phyloP scores from a whole-genome alignment of 176 grass and related monocot genomes.

The Raddia guianensis region DNA sequence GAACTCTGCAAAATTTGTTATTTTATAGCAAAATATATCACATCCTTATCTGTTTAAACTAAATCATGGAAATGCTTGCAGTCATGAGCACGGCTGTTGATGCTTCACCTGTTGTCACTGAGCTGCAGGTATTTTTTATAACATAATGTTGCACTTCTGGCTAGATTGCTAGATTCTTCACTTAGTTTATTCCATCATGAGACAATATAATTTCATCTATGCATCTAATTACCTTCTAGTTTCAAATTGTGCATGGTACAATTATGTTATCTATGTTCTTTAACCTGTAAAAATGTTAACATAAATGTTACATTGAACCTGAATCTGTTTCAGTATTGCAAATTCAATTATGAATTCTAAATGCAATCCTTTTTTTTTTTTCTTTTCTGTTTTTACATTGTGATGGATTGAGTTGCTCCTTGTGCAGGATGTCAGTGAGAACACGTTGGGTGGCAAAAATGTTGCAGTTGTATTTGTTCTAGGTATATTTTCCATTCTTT shows the following conservation, averaged over 20 bases:
- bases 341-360: constrained; percentile 7
- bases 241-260: background rate
- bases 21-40: background rate
- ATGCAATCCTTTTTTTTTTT: background rate
- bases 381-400: background rate
- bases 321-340: constrained; percentile 10
- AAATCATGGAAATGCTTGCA: constrained; percentile 20
- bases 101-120: constrained; percentile 15
- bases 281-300: background rate
- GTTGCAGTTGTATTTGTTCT: constrained; percentile 59
- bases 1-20: background rate
- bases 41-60: background rate
- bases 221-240: background rate
- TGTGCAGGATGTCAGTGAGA: constrained; percentile 46
- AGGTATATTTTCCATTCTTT: constrained; percentile 45
- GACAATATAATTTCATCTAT: background rate
- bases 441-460: constrained; percentile 48
- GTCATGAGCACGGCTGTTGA: constrained; percentile 28
- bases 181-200: background rate
- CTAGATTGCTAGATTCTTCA: constrained; percentile 7
- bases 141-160: constrained; percentile 12
- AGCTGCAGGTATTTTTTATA: constrained; percentile 29
- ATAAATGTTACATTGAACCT: background rate
- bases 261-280: constrained; percentile 2
- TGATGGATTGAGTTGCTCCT: constrained; percentile 3